Conservation (phyloP, 2,329 filamentous ascomycete genomes). For the Aaosphaeria arxii region DNA sequence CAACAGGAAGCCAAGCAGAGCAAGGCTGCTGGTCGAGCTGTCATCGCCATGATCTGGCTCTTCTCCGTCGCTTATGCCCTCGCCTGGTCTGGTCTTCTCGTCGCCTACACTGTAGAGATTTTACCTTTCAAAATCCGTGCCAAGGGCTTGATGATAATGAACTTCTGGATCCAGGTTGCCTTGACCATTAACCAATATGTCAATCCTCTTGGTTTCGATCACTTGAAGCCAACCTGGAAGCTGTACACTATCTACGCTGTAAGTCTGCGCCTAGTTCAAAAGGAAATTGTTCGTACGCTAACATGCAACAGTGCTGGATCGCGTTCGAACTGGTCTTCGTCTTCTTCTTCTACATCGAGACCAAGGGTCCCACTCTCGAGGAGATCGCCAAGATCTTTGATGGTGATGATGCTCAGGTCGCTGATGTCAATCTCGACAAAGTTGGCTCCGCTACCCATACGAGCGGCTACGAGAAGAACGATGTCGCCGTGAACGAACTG, state of each 20-base stretch:
- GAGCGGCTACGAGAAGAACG: constrained; percentile 24
- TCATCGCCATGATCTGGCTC: constrained; percentile 52
- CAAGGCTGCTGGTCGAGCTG: constrained; percentile 42
- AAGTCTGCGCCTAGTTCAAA: constrained; percentile 16
- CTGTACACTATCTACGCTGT: constrained; percentile 65
- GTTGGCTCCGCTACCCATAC: constrained; percentile 13
- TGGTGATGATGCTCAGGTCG: constrained; percentile 54
- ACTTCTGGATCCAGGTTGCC: constrained; percentile 60
- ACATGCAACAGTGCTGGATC: constrained; percentile 51
- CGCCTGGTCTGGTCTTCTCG: constrained; percentile 57
- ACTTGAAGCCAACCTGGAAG: constrained; percentile 57
- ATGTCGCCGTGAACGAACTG: not conserved
- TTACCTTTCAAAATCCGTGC: constrained; percentile 49
- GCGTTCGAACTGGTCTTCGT: constrained; percentile 60
- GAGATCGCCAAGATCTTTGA: constrained; percentile 71
- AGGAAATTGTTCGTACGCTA: constrained; percentile 2
- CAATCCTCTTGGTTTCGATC: constrained; percentile 62
- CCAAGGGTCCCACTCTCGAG: constrained; percentile 67
- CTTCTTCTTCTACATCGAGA: constrained; percentile 68
- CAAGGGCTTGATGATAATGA: constrained; percentile 56
- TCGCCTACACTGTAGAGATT: constrained; percentile 53
- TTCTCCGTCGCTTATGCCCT: constrained; percentile 53
- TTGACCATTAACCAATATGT: constrained; percentile 60
- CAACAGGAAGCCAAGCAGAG: constrained; percentile 49
- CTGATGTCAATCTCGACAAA: constrained; percentile 21